Evolutionary conservation across 208 protist species (phyloP), one percentile per base, ranked within the genome.

Genomic region (Crithidia thermophila): DNA sequence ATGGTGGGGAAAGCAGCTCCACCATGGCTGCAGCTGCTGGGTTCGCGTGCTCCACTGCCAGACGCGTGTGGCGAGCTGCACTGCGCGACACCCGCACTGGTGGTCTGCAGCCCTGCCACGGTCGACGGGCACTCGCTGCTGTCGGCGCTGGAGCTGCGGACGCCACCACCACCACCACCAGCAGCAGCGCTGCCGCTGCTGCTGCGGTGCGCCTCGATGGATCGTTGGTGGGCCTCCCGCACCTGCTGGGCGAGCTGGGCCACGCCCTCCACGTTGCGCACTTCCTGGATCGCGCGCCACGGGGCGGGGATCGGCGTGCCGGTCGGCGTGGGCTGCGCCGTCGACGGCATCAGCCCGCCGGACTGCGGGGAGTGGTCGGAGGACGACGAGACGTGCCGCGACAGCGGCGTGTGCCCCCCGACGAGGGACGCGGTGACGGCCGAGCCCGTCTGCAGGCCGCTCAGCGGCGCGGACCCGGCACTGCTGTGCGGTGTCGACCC

Each of bases 271-370:
- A 62, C 36, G 34, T 23, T 67, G 51, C 43, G 67, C 20, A 53
- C 59, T 14, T 74, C 60, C 20, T 74, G 67, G 13, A 56, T 57
- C 5, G 42, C 21, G 30, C 67, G 59, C 67, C 67, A 67, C 51
- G 59, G 59, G 21, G 47, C 47, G 21, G 34, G 16, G 14, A 45
- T 56, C 4, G 60, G 6, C 7, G 33, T 30, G 9, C 28, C 7
- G 11, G 36, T 21, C 23, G 20, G 60, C 16, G 47, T 56, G 23
- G 36, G 47, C 47, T 66, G 60, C 10, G 60, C 49, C 21, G 60
- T 57, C 30, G 31, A 16, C 58, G 31, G 11, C 7, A 36, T 30
- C 28, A 27, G 31, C 2, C 4, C n/a, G 23, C 14, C 36, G 0
- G 52, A 49, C 16, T 37, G 62, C 14, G 37, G n/a, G 4, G 53